phyloP scores from a whole-genome alignment of 1,139 yeast species.

The Casaregolazyma lundiana region DNA sequence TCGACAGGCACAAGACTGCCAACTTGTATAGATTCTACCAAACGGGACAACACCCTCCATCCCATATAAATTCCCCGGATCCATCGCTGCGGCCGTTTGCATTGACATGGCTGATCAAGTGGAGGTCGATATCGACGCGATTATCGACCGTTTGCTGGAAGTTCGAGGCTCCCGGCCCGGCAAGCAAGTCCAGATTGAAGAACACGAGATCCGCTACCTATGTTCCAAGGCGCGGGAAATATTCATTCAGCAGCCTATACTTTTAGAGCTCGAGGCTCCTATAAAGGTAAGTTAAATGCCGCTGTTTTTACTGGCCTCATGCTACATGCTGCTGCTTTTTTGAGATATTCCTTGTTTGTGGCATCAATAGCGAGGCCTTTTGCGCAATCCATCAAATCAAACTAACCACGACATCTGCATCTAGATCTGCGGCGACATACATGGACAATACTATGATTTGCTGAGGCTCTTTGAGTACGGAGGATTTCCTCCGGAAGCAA shows the following conservation, averaged over 20 bases:
- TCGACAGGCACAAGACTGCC: no score
- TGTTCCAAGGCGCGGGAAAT: constrained; percentile 98
- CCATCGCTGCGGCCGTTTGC: not conserved
- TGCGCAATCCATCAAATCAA: not conserved
- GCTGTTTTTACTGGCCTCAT: not conserved
- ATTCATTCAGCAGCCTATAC: constrained; percentile 94
- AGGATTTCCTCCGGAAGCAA: constrained; percentile 92
- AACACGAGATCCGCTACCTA: constrained; percentile 88
- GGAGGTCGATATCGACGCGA: constrained; percentile 95
- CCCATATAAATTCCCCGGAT: not conserved
- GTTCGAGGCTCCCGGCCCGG: constrained; percentile 99
- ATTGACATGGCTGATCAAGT: constrained; percentile 52
- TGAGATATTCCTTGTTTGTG: not conserved
- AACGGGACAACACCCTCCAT: no score
- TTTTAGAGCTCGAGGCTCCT: constrained; percentile 94
- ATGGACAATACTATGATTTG: constrained; percentile 95
- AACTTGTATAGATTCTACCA: no score
- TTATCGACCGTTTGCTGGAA: constrained; percentile 92
- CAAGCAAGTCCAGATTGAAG: constrained; percentile 88
- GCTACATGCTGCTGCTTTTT: not conserved
- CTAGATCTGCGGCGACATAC: constrained; percentile 81
- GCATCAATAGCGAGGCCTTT: no score
- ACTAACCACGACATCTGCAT: not conserved
- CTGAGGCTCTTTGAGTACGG: constrained; percentile 95
- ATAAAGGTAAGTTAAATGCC: constrained; percentile 58